Evolutionary conservation across 2,329 filamentous ascomycete genomes (phyloP).

Genomic region (Talaromyces sp.): DNA sequence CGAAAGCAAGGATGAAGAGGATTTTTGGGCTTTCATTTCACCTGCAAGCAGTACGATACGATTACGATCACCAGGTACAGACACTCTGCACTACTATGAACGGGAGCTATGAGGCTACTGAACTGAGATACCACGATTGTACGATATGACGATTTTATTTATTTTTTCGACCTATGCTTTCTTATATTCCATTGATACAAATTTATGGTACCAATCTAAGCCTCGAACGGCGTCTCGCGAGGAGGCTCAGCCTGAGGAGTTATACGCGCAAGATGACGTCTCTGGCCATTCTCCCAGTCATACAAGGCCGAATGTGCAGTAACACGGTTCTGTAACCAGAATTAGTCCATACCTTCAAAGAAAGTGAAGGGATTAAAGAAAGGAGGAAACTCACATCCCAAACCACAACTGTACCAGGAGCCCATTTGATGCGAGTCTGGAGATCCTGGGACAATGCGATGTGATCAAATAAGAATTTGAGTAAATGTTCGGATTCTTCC

Average conservation of each 20-base stretch:
- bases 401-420: constrained; percentile 73
- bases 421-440: constrained; percentile 74
- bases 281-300: constrained; percentile 76
- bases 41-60: background rate
- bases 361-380: background rate
- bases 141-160: background rate
- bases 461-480: constrained; percentile 76
- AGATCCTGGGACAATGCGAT: constrained; percentile 69
- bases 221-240: constrained; percentile 63
- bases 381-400: constrained; percentile 59
- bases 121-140: background rate
- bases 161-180: too few species aligned
- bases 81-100: background rate
- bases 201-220: constrained; percentile 10
- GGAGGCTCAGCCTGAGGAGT: constrained; percentile 79
- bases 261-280: constrained; percentile 75
- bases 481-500: constrained; percentile 74
- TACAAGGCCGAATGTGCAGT: constrained; percentile 75
- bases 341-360: background rate
- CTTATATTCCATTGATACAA: too few species aligned
- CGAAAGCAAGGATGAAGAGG: constrained; percentile 5
- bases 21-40: background rate
- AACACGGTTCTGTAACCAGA: constrained; percentile 58
- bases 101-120: background rate
- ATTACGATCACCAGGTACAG: background rate